Base-by-base conservation (phyloP, 208 protist genomes). In the Leptomonas pyrrhocoris region DNA sequence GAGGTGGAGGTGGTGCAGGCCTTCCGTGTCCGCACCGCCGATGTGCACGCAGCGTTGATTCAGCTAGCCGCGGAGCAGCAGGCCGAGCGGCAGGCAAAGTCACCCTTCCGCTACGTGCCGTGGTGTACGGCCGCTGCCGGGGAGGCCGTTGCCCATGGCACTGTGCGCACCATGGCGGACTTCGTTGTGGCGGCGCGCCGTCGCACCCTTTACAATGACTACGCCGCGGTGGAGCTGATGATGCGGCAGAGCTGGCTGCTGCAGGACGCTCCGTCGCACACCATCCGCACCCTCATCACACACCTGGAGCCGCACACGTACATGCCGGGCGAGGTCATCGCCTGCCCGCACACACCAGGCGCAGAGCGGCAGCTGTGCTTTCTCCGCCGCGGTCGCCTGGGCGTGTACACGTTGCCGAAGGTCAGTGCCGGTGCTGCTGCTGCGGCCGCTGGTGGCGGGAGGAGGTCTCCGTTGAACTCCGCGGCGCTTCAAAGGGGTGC, bases 171-270 rank as follows among this genome's bases (percentile, higher is more conserved):
- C 16, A 68, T 79, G 12, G 77, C 63, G 21, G 75, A 79, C 61
- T 86, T 89, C 55, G 72, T 95, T 65, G 71, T 79, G 21, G 80
- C 82, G 12, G 87, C 90, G 21, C 80, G 88, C n/a, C 69, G 77
- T 31, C 74, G 77, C 45, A 40, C 71, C 9, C 77, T 95, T 45
- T 73, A 81, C 50, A 78, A 69, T 36, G 79, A 89, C 83, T 95
- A 90, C 69, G 84, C 84, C 46, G 54, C 82, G 46, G 92, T 85
- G 60, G 90, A 93, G 73, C 60, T 92, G 42, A 66, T 91, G 28
- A 84, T 93, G 84, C 83, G 90, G 62, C 90, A 95, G 80, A 95
- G 90, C 73, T 95, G 90, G 90, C 79, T 95, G 58, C 77, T 95
- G 50, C 90, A 95, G 73, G 90, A 95, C 66, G 87, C 86, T 16